Evolutionary conservation across 2,329 filamentous ascomycete genomes (phyloP), one percentile per base, ranked within the genome.

Genomic region (Cryoendolithus antarcticus): DNA sequence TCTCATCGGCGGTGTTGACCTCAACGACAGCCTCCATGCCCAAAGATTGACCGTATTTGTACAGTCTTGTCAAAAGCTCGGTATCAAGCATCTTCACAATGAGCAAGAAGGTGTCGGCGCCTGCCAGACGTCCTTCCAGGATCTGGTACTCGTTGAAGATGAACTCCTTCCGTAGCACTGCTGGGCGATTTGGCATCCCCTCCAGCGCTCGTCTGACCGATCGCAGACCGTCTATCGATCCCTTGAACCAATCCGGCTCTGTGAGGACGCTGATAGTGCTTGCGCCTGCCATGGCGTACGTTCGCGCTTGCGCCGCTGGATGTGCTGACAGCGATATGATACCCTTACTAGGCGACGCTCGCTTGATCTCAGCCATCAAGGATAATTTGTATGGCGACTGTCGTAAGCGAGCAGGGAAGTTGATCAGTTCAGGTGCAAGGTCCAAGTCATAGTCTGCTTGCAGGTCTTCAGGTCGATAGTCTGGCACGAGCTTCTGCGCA

Each of bases 141-240:
- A 98, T 96, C 61, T 98, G 91, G 57, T 98, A 98, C 59, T 96
- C 86, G 34, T 96, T 88, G 54, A 96, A 98, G 31, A 98, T 78
- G 54, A 98, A 98, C 53, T 98, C 91, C 58, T 98, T 98, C 19
- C 93, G 78, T 24, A 98, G 66, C 8, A 98, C 75, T 2, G 89
- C 93, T 3, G 91, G 93, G 38, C 91, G 74, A 58, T 95, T 93
- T 2, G 85, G 80, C 80, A 98, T 86, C 9, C 82, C 81, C 51
- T 86, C 77, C n/a, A 98, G 67, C 35, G 84, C 86, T 60, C 89
- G 83, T 34, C 91, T 77, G 27, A 96, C 91, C 28, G 81, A 77
- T 44, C 83, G 77, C 38, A 98, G 66, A 58, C 98, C 91, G 42
- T 98, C 89, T 44, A 98, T 88, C 61, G 82, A 93, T 35, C 91